Evolutionary conservation across 1,284 basidiomycete species (phyloP).

Genomic region (Thecaphora frezii): DNA sequence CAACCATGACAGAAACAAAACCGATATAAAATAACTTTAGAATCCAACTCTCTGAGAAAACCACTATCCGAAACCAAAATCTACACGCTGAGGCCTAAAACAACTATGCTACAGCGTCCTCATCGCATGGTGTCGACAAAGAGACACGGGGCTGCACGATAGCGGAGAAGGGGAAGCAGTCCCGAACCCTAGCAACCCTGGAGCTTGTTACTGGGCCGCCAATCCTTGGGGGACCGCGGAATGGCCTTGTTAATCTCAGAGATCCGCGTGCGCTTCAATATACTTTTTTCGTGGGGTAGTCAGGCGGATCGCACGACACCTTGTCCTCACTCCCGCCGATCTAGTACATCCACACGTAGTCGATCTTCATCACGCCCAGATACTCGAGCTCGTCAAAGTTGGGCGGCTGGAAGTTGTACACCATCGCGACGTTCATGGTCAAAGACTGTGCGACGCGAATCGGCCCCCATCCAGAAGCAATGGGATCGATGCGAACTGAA

Average conservation of each 20-base stretch:
- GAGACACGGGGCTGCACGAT: too few relatives aligned
- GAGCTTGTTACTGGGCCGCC: conserved; percentile 30
- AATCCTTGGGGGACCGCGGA: conserved; percentile 38
- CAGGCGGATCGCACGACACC: conserved; percentile 36
- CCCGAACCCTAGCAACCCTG: neutral
- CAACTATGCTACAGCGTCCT: too few relatives aligned
- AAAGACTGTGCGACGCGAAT: conserved; percentile 11
- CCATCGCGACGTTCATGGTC: conserved; percentile 47
- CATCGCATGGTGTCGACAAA: too few relatives aligned
- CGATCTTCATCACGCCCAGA: conserved; percentile 28
- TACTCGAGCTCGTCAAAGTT: conserved; percentile 16
- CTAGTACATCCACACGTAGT: conserved; percentile 48
- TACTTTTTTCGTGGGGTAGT: conserved; percentile 47
- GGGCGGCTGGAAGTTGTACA: conserved; percentile 45
- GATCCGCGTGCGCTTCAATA: conserved; percentile 39
- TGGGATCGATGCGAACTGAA: too few relatives aligned
- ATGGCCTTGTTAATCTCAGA: conserved; percentile 53
- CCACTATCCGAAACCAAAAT: too few relatives aligned
- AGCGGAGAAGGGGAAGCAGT: too few relatives aligned
- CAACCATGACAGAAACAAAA: too few relatives aligned
- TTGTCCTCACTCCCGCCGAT: conserved; percentile 14
- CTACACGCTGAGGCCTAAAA: too few relatives aligned
- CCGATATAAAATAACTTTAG: too few relatives aligned
- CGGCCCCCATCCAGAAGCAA: too few relatives aligned
- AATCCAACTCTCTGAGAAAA: too few relatives aligned